Conservation (phyloP, 441 rosid genomes). For the Aleurites moluccanus region DNA sequence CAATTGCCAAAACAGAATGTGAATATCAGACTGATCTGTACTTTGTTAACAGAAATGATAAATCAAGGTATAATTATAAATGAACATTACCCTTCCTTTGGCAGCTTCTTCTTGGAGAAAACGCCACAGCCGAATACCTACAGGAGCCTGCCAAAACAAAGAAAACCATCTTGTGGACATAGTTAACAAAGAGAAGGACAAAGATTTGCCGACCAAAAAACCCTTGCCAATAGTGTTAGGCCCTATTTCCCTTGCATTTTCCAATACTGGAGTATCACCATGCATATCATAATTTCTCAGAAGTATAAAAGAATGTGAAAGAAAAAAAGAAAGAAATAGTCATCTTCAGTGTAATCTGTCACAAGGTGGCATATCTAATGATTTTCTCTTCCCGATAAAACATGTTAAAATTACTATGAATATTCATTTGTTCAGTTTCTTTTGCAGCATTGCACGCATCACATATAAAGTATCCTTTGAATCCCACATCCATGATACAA, state of each 20-base stretch:
- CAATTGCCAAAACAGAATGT: constrained; percentile 33
- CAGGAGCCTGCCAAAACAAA: constrained; percentile 63
- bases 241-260: neutral
- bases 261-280: neutral
- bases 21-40: neutral
- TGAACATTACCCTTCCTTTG: constrained; percentile 58
- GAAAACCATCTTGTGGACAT: constrained; percentile 14
- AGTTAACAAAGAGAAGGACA: constrained; percentile 8
- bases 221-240: neutral
- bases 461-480: neutral
- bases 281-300: neutral
- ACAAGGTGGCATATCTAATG: neutral
- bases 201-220: neutral
- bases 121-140: constrained; percentile 71
- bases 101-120: constrained; percentile 53
- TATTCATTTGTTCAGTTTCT: neutral
- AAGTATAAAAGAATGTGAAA: neutral
- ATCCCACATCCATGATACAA: neutral
- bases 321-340: neutral
- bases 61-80: constrained; percentile 10
- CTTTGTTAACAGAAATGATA: neutral
- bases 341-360: neutral
- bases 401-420: neutral
- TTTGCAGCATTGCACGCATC: neutral
- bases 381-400: neutral